Evolutionary conservation across 768 basidiomycete genomes (phyloP).

Genomic region (Dioszegia hungarica): DNA sequence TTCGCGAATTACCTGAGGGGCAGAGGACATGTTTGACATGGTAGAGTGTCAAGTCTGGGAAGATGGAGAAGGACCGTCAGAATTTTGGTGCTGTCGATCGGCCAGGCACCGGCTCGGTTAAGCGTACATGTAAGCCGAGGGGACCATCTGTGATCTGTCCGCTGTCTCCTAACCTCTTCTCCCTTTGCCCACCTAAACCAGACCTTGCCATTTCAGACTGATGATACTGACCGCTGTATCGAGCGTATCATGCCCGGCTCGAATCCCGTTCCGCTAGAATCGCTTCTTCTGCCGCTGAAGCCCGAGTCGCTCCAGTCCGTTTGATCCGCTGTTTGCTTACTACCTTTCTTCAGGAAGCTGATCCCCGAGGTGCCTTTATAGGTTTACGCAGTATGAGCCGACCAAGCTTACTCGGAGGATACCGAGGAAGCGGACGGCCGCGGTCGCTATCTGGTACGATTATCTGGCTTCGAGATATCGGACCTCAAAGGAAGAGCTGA

Average conservation of each 20-base stretch:
- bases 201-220: too few species aligned
- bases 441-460: conserved; percentile 21
- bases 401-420: not conserved
- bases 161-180: too few species aligned
- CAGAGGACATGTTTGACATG: not conserved
- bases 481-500: not conserved
- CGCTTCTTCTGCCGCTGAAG: conserved; percentile 32
- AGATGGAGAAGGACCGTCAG: too few species aligned
- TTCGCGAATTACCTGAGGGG: not conserved
- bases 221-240: not conserved
- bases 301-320: conserved; percentile 35
- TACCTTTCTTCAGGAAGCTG: too few species aligned
- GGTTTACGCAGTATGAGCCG: conserved; percentile 16
- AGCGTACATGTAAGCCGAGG: not conserved
- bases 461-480: not conserved
- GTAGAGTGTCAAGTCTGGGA: not conserved
- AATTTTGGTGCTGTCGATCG: too few species aligned
- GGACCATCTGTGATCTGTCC: too few species aligned
- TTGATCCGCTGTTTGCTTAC: too few species aligned
- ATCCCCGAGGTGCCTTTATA: conserved; percentile 13
- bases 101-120: not conserved
- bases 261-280: conserved; percentile 22
- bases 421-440: conserved; percentile 16
- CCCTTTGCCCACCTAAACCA: too few species aligned
- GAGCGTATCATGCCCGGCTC: not conserved